These are phyloP conservation scores for Sinapis alba DNA, from an alignment of 441 rosid species.

Conservation along the genomic window DNA sequence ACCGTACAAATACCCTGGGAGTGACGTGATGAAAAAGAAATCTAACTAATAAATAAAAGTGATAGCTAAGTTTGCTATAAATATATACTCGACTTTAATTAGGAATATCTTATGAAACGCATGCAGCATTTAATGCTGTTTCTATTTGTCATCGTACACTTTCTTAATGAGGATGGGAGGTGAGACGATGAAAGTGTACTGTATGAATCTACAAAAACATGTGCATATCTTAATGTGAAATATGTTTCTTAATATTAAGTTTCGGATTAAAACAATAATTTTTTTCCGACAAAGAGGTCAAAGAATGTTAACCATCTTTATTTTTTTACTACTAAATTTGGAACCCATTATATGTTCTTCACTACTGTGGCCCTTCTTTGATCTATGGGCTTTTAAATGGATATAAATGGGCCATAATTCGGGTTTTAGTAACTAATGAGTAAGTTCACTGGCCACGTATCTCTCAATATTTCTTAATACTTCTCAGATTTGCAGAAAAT, in stretches of 20 bases:
- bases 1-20: background rate
- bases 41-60: background rate
- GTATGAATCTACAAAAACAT: background rate
- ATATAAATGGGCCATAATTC: background rate
- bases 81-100: background rate
- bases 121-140: slow-evolving; percentile 25
- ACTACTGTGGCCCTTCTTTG: background rate
- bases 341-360: background rate
- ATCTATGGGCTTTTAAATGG: background rate
- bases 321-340: background rate
- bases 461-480: background rate
- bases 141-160: slow-evolving; percentile 9
- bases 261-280: background rate
- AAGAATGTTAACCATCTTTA: background rate
- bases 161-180: background rate
- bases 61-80: slow-evolving; percentile 7
- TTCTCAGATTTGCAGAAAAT: background rate
- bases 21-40: slow-evolving; percentile 22
- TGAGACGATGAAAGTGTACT: background rate
- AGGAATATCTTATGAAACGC: slow-evolving; percentile 11
- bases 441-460: background rate
- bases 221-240: background rate
- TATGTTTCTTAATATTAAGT: background rate
- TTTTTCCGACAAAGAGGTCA: background rate
- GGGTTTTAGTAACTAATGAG: background rate